Conservation (phyloP, 148 eudicot genomes). For the Vaccinium corymbosum region DNA sequence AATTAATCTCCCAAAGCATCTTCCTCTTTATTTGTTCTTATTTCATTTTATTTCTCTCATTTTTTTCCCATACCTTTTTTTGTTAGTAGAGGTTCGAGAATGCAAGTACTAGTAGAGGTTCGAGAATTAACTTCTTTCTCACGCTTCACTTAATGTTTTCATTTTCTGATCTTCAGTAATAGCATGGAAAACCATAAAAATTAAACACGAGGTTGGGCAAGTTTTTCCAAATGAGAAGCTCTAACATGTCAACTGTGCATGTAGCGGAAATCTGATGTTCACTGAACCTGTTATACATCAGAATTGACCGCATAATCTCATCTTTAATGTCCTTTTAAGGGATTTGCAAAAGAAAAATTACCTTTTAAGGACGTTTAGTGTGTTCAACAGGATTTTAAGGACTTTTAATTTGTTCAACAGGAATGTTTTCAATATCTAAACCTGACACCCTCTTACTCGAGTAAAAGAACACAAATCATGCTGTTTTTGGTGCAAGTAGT, state of each 20-base stretch:
- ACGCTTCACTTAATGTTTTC: background rate
- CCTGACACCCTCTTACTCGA: background rate
- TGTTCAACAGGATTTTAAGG: background rate
- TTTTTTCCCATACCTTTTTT: background rate
- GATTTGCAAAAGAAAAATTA: background rate
- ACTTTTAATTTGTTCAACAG: background rate
- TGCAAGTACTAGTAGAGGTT: background rate
- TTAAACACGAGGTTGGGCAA: background rate
- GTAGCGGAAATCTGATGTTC: background rate
- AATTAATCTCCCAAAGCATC: too few relatives aligned
- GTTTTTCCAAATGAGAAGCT: background rate
- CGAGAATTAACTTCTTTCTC: background rate
- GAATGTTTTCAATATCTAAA: background rate
- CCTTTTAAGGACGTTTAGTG: background rate
- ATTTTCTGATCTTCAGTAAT: background rate
- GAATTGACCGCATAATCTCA: conserved; percentile 1
- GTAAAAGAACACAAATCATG: background rate
- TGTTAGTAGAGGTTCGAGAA: background rate
- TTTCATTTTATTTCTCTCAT: background rate
- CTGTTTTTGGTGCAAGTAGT: background rate
- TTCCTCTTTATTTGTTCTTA: background rate
- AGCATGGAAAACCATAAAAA: background rate
- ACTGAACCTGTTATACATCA: background rate
- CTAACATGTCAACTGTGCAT: background rate
- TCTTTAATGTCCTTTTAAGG: background rate